phyloP scores from a whole-genome alignment of 2,329 filamentous ascomycete species.

The Zymoseptoria pseudotritici region DNA sequence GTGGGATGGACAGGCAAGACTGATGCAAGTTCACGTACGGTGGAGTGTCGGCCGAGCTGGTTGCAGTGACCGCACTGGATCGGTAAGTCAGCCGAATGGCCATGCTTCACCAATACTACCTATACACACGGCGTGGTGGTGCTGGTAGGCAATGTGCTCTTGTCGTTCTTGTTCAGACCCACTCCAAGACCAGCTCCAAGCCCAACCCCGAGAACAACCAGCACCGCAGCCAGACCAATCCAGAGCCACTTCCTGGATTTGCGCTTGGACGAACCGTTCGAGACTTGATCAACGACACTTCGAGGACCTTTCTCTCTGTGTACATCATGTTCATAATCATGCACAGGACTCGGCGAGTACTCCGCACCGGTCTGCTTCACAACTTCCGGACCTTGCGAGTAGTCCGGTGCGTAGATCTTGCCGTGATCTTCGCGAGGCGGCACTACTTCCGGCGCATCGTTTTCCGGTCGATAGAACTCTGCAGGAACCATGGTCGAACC shows the following conservation, averaged over 20 bases:
- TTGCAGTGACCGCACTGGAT: background rate
- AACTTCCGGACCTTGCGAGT: background rate
- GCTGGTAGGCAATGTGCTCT: background rate
- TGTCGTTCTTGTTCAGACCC: conserved; percentile 1
- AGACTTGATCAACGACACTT: no score
- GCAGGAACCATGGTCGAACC: background rate
- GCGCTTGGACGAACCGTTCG: background rate
- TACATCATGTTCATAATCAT: no score
- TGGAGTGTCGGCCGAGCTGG: background rate
- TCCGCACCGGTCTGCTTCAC: background rate
- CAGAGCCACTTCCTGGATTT: conserved; percentile 1
- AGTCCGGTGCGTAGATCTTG: background rate
- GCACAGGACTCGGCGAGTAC: background rate
- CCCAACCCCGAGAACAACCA: conserved; percentile 5
- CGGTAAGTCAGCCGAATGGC: background rate
- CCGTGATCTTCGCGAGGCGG: background rate
- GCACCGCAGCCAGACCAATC: conserved; percentile 2
- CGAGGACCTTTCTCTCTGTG: background rate
- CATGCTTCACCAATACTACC: background rate
- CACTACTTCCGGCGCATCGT: conserved; percentile 1
- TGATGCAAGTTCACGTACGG: no score
- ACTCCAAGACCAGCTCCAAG: conserved; percentile 8
- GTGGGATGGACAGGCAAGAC: no score
- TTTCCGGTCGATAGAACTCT: background rate
- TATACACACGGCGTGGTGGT: background rate